Evolutionary conservation across 2,329 filamentous ascomycete species (phyloP).

Genomic region (Ophiostoma himal-ulmi): DNA sequence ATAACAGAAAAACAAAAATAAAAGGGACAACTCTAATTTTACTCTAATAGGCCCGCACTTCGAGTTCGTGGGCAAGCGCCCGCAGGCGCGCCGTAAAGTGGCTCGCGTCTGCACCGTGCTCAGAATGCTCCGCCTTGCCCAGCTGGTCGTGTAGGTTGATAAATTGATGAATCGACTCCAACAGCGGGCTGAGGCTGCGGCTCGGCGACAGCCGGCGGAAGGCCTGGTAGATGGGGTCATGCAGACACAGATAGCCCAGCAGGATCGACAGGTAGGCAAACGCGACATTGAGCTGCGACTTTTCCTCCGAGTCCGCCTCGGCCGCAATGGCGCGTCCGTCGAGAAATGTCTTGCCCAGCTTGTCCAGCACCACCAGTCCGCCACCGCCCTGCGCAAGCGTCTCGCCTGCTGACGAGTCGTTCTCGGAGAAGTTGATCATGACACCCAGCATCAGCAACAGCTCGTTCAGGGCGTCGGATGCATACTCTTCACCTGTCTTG

Average conservation of each 20-base stretch:
- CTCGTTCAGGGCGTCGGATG: constrained; percentile 54
- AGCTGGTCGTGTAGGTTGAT: constrained; percentile 48
- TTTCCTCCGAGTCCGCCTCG: constrained; percentile 70
- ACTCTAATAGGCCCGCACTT: constrained; percentile 25
- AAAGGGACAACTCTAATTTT: not conserved
- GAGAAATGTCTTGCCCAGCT: constrained; percentile 61
- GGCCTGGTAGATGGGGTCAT: constrained; percentile 39
- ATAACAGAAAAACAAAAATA: not conserved
- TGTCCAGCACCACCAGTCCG: constrained; percentile 39
- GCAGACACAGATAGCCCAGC: constrained; percentile 71
- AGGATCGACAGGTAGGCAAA: constrained; percentile 82
- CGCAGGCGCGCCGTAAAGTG: constrained; percentile 38
- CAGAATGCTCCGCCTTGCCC: constrained; percentile 35
- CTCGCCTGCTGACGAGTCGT: constrained; percentile 57
- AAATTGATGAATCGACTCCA: constrained; percentile 51
- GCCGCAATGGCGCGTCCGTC: constrained; percentile 58
- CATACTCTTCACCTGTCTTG: constrained; percentile 45
- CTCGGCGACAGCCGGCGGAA: constrained; percentile 40
- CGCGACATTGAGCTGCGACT: constrained; percentile 72
- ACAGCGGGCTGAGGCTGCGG: constrained; percentile 41
- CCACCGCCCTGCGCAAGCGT: constrained; percentile 37
- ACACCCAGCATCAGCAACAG: constrained; percentile 74
- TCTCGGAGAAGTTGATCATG: constrained; percentile 82
- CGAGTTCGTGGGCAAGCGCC: constrained; percentile 37
- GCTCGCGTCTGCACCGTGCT: constrained; percentile 33